These are phyloP conservation scores for Melanomma pulvis-pyrius DNA, from an alignment of 495 filamentous ascomycete genomes.

Conservation along the genomic window DNA sequence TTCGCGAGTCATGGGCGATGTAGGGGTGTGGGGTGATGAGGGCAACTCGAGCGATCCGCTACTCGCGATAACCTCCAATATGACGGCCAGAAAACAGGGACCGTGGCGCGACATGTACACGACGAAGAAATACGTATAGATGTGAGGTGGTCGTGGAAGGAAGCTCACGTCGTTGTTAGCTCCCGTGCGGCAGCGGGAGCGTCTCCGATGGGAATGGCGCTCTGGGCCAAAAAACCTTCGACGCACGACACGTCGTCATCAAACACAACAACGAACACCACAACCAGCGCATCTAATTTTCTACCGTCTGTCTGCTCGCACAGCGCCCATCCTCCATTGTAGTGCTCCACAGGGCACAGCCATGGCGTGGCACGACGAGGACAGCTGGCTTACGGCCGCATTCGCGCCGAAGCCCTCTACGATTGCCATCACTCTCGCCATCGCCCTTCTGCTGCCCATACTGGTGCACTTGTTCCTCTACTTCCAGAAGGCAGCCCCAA, in stretches of 20 bases:
- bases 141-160: constrained; percentile 18
- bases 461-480: constrained; percentile 79
- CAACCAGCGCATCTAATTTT: not conserved
- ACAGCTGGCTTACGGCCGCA: constrained; percentile 44
- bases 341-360: not conserved
- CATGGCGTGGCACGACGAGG: constrained; percentile 40
- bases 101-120: too few relatives aligned
- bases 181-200: constrained; percentile 5
- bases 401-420: constrained; percentile 45
- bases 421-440: constrained; percentile 65
- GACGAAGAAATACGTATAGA: not conserved
- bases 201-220: constrained; percentile 8
- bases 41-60: too few relatives aligned
- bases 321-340: not conserved
- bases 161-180: constrained; percentile 20
- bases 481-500: constrained; percentile 62
- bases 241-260: constrained; percentile 2
- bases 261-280: constrained; percentile 1
- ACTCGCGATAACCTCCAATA: too few relatives aligned
- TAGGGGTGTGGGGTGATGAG: too few relatives aligned
- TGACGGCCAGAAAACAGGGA: too few relatives aligned
- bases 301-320: not conserved
- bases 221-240: constrained; percentile 17
- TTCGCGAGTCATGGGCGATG: not conserved
- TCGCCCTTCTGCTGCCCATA: constrained; percentile 74